Conservation (phyloP, 768 basidiomycete species). For the Kwoniella sp. region DNA sequence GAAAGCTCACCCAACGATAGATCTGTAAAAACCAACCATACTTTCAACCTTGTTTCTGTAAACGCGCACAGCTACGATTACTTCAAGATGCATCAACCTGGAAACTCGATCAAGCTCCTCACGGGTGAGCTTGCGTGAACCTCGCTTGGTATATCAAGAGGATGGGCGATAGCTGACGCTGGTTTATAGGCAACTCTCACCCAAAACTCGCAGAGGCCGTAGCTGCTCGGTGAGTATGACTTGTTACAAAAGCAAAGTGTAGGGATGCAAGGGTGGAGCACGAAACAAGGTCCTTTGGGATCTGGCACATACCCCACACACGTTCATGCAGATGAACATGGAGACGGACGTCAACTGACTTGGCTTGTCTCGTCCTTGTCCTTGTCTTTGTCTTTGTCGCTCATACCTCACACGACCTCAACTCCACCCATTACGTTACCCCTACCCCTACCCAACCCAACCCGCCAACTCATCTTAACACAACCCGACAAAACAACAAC, state of each 20-base stretch:
- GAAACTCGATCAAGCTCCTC: slow-evolving; percentile 55
- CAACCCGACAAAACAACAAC: too few relatives aligned
- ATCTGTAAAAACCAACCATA: too few relatives aligned
- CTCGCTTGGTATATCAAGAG: too few relatives aligned
- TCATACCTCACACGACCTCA: slow-evolving; percentile 13
- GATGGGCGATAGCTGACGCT: not conserved
- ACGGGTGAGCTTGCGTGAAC: slow-evolving; percentile 52
- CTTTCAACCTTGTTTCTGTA: too few relatives aligned
- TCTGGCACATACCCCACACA: too few relatives aligned
- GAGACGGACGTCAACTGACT: not conserved
- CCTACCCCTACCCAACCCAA: slow-evolving; percentile 9
- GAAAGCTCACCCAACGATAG: slow-evolving; percentile 8
- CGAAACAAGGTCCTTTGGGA: too few relatives aligned
- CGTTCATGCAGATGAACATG: not conserved
- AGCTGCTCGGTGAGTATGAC: slow-evolving; percentile 71
- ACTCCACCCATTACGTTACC: too few relatives aligned
- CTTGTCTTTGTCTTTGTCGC: not conserved
- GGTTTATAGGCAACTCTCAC: slow-evolving; percentile 82
- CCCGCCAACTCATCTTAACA: not conserved
- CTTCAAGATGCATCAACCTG: slow-evolving; percentile 49
- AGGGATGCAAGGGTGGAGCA: not conserved
- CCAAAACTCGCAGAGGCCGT: slow-evolving; percentile 93
- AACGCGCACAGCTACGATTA: not conserved
- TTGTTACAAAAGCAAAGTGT: too few relatives aligned
- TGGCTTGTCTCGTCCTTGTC: not conserved